These are phyloP conservation scores for Rhododendron simsii DNA, from an alignment of 148 eudicot genomes.

Conservation along the genomic window DNA sequence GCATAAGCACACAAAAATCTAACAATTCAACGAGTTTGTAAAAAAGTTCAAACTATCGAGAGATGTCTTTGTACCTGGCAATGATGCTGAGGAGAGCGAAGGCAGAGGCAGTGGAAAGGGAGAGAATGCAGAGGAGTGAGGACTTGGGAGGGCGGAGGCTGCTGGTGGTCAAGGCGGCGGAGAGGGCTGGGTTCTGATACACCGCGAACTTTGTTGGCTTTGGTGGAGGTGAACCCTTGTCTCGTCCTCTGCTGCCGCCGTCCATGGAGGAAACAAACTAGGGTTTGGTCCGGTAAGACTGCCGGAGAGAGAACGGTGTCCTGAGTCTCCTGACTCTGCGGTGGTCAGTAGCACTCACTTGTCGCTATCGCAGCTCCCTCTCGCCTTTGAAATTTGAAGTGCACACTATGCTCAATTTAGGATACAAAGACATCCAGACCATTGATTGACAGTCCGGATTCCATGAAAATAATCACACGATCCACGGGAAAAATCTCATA, in stretches of 20 bases:
- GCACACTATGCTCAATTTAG: background rate
- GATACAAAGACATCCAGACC: background rate
- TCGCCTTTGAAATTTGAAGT: background rate
- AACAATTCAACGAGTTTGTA: background rate
- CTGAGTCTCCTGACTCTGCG: background rate
- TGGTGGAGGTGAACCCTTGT: conserved; percentile 8
- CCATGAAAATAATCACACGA: too few relatives aligned
- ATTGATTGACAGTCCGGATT: too few relatives aligned
- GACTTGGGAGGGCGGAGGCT: conserved; percentile 67
- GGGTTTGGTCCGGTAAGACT: conserved; percentile 3
- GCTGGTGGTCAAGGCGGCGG: conserved; percentile 72
- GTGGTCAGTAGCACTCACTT: background rate
- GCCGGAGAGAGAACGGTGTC: background rate
- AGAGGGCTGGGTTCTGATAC: conserved; percentile 69
- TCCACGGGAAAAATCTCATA: too few relatives aligned
- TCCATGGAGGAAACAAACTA: background rate
- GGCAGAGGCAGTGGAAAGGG: conserved; percentile 52
- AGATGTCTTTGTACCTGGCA: conserved; percentile 26
- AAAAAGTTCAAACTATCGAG: background rate
- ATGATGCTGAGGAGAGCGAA: conserved; percentile 35
- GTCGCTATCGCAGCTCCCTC: background rate
- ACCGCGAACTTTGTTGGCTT: conserved; percentile 58
- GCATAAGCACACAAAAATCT: background rate
- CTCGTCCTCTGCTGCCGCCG: conserved; percentile 15
- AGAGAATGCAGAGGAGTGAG: conserved; percentile 49